A percentile compares a stretch with the other conserved stretches of the same genome.
These are phyloP conservation scores for Ophiostoma montium DNA, from an alignment of 2,329 filamentous ascomycete genomes.

Conservation along the genomic window DNA sequence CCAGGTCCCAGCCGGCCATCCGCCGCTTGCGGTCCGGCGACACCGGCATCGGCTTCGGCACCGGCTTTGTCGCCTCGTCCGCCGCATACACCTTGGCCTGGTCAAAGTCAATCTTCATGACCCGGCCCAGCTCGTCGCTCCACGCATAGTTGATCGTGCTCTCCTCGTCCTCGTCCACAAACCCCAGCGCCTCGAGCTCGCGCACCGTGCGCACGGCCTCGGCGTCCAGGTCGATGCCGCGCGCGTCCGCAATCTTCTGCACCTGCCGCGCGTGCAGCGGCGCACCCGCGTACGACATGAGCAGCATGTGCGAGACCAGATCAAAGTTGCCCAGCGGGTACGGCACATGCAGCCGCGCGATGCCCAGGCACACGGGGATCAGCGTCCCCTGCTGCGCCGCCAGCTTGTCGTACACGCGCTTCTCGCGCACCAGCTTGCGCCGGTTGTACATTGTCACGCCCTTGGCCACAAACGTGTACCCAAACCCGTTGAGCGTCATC, in stretches of 20 bases:
- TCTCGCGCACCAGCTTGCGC: conserved; percentile 6
- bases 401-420: conserved; percentile 6
- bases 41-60: too few relatives aligned
- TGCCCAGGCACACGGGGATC: conserved; percentile 10
- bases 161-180: not conserved
- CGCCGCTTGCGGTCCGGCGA: too few relatives aligned
- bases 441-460: too few relatives aligned
- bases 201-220: conserved; percentile 7
- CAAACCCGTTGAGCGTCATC: conserved; percentile 8
- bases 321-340: conserved; percentile 5
- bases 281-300: conserved; percentile 12
- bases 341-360: conserved; percentile 6
- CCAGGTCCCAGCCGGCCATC: too few relatives aligned
- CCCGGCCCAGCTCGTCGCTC: conserved; percentile 5
- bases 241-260: not conserved
- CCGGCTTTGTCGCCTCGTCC: too few relatives aligned
- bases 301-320: conserved; percentile 11
- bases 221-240: not conserved
- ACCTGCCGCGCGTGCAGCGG: not conserved
- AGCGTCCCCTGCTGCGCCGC: conserved; percentile 4
- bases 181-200: conserved; percentile 1
- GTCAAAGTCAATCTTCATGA: conserved; percentile 10
- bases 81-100: not conserved
- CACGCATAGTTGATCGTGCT: conserved; percentile 6
- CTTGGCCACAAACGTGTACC: conserved; percentile 10